Evolutionary conservation across 495 filamentous ascomycete species (phyloP), one percentile per base, ranked within the genome.

Genomic region (Penicillium soppii): DNA sequence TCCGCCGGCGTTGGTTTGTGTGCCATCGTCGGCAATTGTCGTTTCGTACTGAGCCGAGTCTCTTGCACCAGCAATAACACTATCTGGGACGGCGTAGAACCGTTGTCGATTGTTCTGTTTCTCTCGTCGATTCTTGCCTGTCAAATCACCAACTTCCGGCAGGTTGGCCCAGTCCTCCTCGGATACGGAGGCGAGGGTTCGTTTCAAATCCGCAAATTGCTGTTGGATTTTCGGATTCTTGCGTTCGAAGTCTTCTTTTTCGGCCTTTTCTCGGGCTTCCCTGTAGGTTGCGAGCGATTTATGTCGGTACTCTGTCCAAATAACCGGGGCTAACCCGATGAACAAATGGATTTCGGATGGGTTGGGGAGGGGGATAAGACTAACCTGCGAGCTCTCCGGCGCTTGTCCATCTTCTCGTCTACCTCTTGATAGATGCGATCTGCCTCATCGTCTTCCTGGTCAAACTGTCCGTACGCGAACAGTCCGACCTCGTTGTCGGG

Each of bases 191-290:
- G 87, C 88, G 20, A 99, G 78, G 2, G 88, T 90, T 61, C 95
- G 79, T 70, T 97, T 99, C 38, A 97, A 76, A 57, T 96, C 95
- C 65, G 91, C 91, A 64, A 99, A 99, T 66, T 97, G 94, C 59
- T 97, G 91, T 71, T 96, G 91, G 44, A 99, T 97, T 70, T 97
- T 99, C 4, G 94, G 94, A 65, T 97, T 97, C 64, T 96, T 89
- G 37, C 84, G 82, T 70, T 99, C 95, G 79, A 96, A 95, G 47
- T 97, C 92, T 58, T 94, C 89, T 69, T 79, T 85, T 74, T 97
- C 92, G 74, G 88, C 81, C 61, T 86, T 76, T 72, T 97, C 94
- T 59, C 94, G 91, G 71, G 85, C 86, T 90, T 97, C 94, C 90
- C 94, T 97, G 74, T 71, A 82, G 72, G 78, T 73, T 76, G 71